These are phyloP conservation scores for Maudiozyma humilis DNA, from an alignment of 1,139 yeast species.

Conservation along the genomic window DNA sequence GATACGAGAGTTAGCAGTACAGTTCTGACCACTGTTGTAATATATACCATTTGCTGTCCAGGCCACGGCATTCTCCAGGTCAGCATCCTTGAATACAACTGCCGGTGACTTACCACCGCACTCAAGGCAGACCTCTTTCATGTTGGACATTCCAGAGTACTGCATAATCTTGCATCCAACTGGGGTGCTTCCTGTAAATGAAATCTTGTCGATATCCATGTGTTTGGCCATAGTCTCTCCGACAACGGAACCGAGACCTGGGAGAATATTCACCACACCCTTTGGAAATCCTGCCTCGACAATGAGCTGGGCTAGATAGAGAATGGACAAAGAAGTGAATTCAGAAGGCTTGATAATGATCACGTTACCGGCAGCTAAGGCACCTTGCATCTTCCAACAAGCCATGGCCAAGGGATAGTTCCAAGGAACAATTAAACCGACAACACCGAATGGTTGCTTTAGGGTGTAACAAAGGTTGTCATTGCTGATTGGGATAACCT, in stretches of 20 bases:
- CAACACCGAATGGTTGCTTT: slow-evolving; percentile 76
- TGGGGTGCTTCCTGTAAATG: slow-evolving; percentile 54
- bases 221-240: slow-evolving; percentile 54
- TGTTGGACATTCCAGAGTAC: slow-evolving; percentile 48
- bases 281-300: slow-evolving; percentile 64
- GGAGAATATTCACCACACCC: slow-evolving; percentile 56
- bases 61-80: slow-evolving; percentile 70
- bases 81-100: slow-evolving; percentile 64
- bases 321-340: slow-evolving; percentile 54
- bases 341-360: slow-evolving; percentile 63
- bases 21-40: slow-evolving; percentile 81
- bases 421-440: slow-evolving; percentile 73
- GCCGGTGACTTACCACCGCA: slow-evolving; percentile 89
- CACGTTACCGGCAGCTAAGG: slow-evolving; percentile 61
- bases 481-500: slow-evolving; percentile 55
- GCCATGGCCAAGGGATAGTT: slow-evolving; percentile 67
- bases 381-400: slow-evolving; percentile 64
- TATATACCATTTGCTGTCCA: slow-evolving; percentile 82
- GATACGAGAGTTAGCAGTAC: slow-evolving; percentile 82
- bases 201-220: slow-evolving; percentile 51
- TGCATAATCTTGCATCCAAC: slow-evolving; percentile 55
- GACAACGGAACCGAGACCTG: slow-evolving; percentile 49
- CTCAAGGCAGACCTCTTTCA: slow-evolving; percentile 77
- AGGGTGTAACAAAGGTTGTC: slow-evolving; percentile 67
- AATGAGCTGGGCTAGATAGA: slow-evolving; percentile 46